A percentile compares a stretch with the other conserved stretches of the same genome.
Evolutionary conservation across 148 eudicot genomes (phyloP).

Genomic region (Persicaria maculosa): DNA sequence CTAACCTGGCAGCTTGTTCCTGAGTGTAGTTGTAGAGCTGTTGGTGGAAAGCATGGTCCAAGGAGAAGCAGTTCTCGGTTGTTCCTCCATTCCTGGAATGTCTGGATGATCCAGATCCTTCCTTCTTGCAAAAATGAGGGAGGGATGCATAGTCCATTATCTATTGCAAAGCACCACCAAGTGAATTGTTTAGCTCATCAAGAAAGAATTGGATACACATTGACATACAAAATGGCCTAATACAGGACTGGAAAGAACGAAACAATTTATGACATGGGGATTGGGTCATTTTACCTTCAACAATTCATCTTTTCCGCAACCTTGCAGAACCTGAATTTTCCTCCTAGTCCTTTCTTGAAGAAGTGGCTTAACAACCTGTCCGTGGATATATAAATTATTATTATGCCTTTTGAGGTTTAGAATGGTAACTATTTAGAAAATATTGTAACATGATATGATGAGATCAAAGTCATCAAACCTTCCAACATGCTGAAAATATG

Average conservation of each 20-base stretch:
- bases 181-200: not conserved
- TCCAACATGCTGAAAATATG: conserved; percentile 99
- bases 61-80: conserved; percentile 53
- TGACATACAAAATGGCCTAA: not conserved
- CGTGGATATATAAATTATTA: conserved; percentile 3
- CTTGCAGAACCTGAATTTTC: conserved; percentile 85
- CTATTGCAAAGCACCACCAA: conserved; percentile 30
- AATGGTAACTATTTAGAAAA: not conserved
- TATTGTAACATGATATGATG: not conserved
- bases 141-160: conserved; percentile 90
- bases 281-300: conserved; percentile 48
- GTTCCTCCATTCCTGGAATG: conserved; percentile 53
- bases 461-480: conserved; percentile 39
- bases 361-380: conserved; percentile 94
- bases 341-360: conserved; percentile 92
- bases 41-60: conserved; percentile 48
- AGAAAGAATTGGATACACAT: not conserved
- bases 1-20: conserved; percentile 37
- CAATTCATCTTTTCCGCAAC: conserved; percentile 81
- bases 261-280: not conserved
- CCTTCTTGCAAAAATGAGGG: conserved; percentile 90
- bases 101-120: conserved; percentile 84
- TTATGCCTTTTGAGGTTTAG: conserved; percentile 1
- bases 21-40: conserved; percentile 50
- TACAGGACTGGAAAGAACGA: not conserved